phyloP scores from a whole-genome alignment of 805 yeast genomes.

The Wickerhamomyces xylosicus region DNA sequence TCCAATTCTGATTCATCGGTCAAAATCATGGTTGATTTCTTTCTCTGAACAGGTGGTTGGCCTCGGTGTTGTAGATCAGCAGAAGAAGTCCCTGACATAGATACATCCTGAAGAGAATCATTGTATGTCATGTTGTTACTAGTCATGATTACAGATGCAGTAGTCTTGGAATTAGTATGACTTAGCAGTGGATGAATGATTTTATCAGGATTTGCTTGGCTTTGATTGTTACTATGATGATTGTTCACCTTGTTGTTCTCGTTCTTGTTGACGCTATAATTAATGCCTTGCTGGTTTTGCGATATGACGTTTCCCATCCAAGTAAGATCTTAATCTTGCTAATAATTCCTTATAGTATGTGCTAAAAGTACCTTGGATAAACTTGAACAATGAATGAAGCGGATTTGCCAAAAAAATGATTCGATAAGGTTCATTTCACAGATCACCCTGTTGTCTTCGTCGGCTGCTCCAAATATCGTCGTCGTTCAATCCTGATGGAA shows the following conservation, averaged over 20 bases:
- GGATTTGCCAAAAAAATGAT: too few species aligned
- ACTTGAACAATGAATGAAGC: too few species aligned
- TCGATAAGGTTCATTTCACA: too few species aligned
- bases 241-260: too few species aligned
- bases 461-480: too few species aligned
- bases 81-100: constrained; percentile 18
- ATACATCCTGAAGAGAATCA: constrained; percentile 16
- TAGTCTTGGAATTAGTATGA: background rate
- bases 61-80: constrained; percentile 8
- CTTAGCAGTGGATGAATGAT: background rate
- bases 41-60: constrained; percentile 24
- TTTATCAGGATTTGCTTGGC: background rate
- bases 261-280: background rate
- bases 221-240: background rate
- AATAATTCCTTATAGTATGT: too few species aligned
- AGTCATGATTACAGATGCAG: background rate
- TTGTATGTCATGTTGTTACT: constrained; percentile 1
- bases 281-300: background rate
- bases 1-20: constrained; percentile 55
- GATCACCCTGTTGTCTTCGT: too few species aligned
- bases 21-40: constrained; percentile 64
- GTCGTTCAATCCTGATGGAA: too few species aligned
- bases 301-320: background rate
- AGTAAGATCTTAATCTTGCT: background rate
- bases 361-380: background rate